A percentile compares a stretch with the other conserved stretches of the same genome.
phyloP scores from a whole-genome alignment of 495 filamentous ascomycete species.

The Aspergillus sparsus region DNA sequence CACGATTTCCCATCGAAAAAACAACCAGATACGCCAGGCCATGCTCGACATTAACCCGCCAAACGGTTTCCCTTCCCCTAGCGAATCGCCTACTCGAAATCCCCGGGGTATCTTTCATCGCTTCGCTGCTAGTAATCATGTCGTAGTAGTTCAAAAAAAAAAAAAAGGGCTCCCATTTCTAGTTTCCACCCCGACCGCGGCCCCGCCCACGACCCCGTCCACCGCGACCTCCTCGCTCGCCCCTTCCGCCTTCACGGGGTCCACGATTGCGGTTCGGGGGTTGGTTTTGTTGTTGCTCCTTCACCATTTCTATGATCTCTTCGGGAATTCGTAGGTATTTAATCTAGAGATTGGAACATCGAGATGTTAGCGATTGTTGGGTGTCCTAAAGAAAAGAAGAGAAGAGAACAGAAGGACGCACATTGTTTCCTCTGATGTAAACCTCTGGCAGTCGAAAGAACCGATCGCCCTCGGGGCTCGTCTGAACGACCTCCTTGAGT shows the following conservation, averaged over 20 bases:
- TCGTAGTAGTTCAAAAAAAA: not conserved
- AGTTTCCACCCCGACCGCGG: conserved; percentile 37
- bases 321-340: conserved; percentile 97
- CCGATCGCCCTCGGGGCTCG: conserved; percentile 88
- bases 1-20: conserved; percentile 41
- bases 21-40: conserved; percentile 50
- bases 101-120: conserved; percentile 47
- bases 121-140: conserved; percentile 20
- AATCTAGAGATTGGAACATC: conserved; percentile 60
- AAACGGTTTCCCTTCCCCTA: conserved; percentile 30
- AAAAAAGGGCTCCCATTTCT: conserved; percentile 12
- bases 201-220: conserved; percentile 58
- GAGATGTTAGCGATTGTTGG: not conserved
- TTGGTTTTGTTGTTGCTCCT: conserved; percentile 78
- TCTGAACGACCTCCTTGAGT: conserved; percentile 96
- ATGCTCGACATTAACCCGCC: conserved; percentile 43
- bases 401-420: conserved; percentile 44
- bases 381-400: not conserved
- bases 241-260: conserved; percentile 57
- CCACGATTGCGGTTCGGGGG: conserved; percentile 69
- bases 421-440: conserved; percentile 96
- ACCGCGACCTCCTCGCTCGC: conserved; percentile 49
- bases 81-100: conserved; percentile 32
- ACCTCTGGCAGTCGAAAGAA: conserved; percentile 90
- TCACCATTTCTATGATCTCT: conserved; percentile 90